Percentiles rank a stretch among this genome's conserved stretches.
phyloP scores from a whole-genome alignment of 2,329 filamentous ascomycete species.

The Didymella keratinophila region DNA sequence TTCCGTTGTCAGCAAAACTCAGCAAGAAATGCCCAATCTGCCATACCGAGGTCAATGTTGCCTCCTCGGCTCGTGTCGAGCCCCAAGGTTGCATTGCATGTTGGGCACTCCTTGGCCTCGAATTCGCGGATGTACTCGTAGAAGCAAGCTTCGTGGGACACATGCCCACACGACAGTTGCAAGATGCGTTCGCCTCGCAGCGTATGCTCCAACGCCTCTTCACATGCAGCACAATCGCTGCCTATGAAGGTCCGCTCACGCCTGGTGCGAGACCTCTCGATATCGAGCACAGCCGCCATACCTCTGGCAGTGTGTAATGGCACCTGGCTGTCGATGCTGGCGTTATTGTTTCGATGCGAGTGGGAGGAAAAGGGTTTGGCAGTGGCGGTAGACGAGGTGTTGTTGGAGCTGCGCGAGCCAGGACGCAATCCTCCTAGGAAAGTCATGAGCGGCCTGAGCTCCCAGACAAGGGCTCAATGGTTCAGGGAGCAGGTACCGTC shows the following conservation, averaged over 20 bases:
- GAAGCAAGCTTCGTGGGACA: constrained; percentile 97
- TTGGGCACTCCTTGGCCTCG: constrained; percentile 91
- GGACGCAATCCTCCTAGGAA: constrained; percentile 51
- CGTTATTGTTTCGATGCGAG: constrained; percentile 31
- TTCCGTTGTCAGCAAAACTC: constrained; percentile 14
- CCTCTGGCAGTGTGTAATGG: constrained; percentile 49
- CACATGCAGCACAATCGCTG: constrained; percentile 92
- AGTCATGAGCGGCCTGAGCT: constrained; percentile 52
- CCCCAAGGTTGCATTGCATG: constrained; percentile 89
- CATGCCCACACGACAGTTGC: constrained; percentile 96
- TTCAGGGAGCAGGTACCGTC: constrained; percentile 44
- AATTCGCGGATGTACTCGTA: constrained; percentile 98
- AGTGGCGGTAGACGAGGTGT: constrained; percentile 24
- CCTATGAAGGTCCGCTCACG: constrained; percentile 95
- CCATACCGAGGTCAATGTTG: constrained; percentile 85
- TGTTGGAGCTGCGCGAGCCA: constrained; percentile 46
- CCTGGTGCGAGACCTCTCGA: constrained; percentile 79
- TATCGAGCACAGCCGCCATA: constrained; percentile 73
- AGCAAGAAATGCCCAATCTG: constrained; percentile 1
- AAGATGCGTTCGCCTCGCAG: constrained; percentile 91
- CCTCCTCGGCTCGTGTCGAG: constrained; percentile 92
- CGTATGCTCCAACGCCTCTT: constrained; percentile 95
- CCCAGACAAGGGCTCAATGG: constrained; percentile 43
- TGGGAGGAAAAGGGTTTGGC: constrained; percentile 33
- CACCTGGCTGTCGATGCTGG: constrained; percentile 36